phyloP scores from a whole-genome alignment of 331 rosid species.

The Spiraea crenata region DNA sequence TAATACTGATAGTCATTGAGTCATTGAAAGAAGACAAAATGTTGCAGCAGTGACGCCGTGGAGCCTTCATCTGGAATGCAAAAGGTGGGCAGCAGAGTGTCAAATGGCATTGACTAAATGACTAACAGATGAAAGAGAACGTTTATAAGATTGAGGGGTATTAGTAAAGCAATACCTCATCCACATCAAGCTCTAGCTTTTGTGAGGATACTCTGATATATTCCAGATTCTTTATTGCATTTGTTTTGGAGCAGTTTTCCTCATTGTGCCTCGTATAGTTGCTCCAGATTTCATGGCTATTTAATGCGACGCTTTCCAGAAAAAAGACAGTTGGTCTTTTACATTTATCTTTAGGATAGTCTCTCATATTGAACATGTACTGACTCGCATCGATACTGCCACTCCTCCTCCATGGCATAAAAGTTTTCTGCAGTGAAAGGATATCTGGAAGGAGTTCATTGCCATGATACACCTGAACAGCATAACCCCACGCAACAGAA shows the following conservation, averaged over 20 bases:
- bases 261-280: conserved; percentile 45
- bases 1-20: conserved; percentile 51
- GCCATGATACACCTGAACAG: conserved; percentile 67
- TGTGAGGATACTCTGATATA: conserved; percentile 49
- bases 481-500: conserved; percentile 83
- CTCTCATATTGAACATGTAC: conserved; percentile 59
- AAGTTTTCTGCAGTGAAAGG: conserved; percentile 63
- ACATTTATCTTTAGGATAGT: conserved; percentile 68
- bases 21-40: conserved; percentile 46
- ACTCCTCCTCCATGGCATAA: conserved; percentile 77
- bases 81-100: conserved; percentile 1
- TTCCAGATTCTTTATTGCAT: conserved; percentile 39
- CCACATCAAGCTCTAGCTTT: conserved; percentile 55
- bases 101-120: conserved; percentile 15
- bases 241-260: conserved; percentile 43
- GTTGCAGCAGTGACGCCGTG: conserved; percentile 77
- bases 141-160: not conserved
- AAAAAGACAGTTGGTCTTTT: conserved; percentile 62
- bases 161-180: conserved; percentile 53
- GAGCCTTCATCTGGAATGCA: conserved; percentile 68
- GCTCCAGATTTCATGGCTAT: conserved; percentile 45
- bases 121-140: conserved; percentile 21
- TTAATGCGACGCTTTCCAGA: conserved; percentile 43
- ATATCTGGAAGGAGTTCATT: conserved; percentile 69
- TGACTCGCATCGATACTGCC: conserved; percentile 36